Percentiles rank a stretch among this genome's conserved stretches.
phyloP scores from a whole-genome alignment of 2,329 filamentous ascomycete genomes.

The Hyphodiscus sp. region DNA sequence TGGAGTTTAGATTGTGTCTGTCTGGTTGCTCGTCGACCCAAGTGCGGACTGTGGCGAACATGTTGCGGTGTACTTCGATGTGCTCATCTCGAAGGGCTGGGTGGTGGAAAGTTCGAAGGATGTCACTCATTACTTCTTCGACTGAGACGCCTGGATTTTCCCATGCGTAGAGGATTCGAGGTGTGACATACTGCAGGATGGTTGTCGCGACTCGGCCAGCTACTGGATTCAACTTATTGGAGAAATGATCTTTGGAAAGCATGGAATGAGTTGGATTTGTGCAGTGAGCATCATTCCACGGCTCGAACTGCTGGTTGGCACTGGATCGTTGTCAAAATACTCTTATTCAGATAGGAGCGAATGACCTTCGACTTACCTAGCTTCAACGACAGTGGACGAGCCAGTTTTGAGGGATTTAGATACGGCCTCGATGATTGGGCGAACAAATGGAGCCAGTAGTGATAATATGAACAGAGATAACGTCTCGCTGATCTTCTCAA shows the following conservation, averaged over 20 bases:
- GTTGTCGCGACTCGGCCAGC: slow-evolving; percentile 68
- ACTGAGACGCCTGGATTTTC: slow-evolving; percentile 78
- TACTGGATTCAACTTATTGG: slow-evolving; percentile 69
- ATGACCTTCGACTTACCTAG: slow-evolving; percentile 34
- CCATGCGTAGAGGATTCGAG: slow-evolving; percentile 88
- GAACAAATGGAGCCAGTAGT: slow-evolving; percentile 82
- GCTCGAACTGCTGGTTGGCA: slow-evolving; percentile 69
- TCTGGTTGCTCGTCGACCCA: slow-evolving; percentile 71
- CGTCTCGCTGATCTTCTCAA: slow-evolving; percentile 90
- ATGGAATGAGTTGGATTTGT: slow-evolving; percentile 77
- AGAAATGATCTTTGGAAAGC: slow-evolving; percentile 80
- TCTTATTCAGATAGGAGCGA: too few species aligned
- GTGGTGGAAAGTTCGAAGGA: slow-evolving; percentile 82
- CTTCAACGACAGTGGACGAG: slow-evolving; percentile 62
- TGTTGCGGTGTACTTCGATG: slow-evolving; percentile 74
- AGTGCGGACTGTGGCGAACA: slow-evolving; percentile 78
- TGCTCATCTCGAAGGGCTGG: slow-evolving; percentile 71
- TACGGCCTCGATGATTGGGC: slow-evolving; percentile 83
- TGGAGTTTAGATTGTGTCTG: slow-evolving; percentile 59
- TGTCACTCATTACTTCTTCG: slow-evolving; percentile 76
- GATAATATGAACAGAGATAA: slow-evolving; percentile 88
- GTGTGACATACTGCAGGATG: slow-evolving; percentile 80
- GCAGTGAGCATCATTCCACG: slow-evolving; percentile 70
- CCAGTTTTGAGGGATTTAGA: slow-evolving; percentile 81
- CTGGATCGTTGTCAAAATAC: slow-evolving; percentile 27